These are phyloP conservation scores for Crotalaria pallida DNA, from an alignment of 306 rosid species.

Conservation along the genomic window DNA sequence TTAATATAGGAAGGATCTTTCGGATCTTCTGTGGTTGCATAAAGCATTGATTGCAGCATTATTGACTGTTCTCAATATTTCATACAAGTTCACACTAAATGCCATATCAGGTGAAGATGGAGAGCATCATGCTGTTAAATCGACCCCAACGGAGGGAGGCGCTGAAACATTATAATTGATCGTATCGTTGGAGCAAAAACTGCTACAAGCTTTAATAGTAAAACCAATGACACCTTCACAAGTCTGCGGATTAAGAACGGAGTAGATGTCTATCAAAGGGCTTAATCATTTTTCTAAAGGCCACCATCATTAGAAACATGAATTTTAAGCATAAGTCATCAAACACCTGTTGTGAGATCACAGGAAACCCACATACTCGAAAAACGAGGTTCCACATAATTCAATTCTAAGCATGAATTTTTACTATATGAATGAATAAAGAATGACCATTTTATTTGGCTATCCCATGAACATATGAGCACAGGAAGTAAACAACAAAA, in stretches of 20 bases:
- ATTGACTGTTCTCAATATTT: slow-evolving; percentile 47
- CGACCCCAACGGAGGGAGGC: slow-evolving; percentile 77
- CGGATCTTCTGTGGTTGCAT: slow-evolving; percentile 67
- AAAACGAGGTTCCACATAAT: not conserved
- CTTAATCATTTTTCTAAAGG: not conserved
- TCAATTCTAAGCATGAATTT: not conserved
- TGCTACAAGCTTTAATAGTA: slow-evolving; percentile 83
- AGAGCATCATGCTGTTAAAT: slow-evolving; percentile 73
- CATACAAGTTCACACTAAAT: slow-evolving; percentile 17
- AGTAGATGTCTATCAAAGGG: slow-evolving; percentile 10
- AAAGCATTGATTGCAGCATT: slow-evolving; percentile 79
- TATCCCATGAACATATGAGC: slow-evolving; percentile 72
- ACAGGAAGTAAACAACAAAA: slow-evolving; percentile 79
- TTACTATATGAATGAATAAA: not conserved
- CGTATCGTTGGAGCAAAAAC: slow-evolving; percentile 74
- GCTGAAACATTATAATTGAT: slow-evolving; percentile 62
- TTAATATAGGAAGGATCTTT: slow-evolving; percentile 62
- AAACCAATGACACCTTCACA: slow-evolving; percentile 65
- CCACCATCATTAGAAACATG: not conserved
- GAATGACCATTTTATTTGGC: slow-evolving; percentile 75
- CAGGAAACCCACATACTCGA: not conserved
- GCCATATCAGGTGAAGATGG: slow-evolving; percentile 5
- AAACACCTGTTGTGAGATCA: not conserved
- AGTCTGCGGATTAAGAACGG: slow-evolving; percentile 52
- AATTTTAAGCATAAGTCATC: not conserved